A percentile compares a stretch with the other conserved stretches of the same genome.
Conservation (phyloP, 306 rosid genomes). For the Ziziphus jujuba region DNA sequence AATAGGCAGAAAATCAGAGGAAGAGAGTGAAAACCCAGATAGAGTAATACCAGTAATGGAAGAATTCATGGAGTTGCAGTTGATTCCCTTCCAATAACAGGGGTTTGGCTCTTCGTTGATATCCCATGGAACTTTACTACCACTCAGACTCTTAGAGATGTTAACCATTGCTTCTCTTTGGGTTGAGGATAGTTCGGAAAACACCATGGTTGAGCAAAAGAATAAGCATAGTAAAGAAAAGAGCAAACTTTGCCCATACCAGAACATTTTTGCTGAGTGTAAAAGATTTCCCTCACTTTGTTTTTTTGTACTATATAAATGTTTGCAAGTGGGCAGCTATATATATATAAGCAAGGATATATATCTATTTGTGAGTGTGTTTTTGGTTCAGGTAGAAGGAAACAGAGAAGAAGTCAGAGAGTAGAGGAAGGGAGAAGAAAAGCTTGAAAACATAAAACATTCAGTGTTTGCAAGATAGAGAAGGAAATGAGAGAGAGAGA, state of each 20-base stretch:
- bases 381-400: slow-evolving; percentile 25
- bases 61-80: slow-evolving; percentile 37
- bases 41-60: slow-evolving; percentile 34
- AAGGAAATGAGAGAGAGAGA: not conserved
- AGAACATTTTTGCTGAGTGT: slow-evolving; percentile 32
- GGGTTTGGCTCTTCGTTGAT: slow-evolving; percentile 32
- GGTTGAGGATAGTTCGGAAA: slow-evolving; percentile 46
- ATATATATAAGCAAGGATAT: not conserved
- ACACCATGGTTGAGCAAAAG: slow-evolving; percentile 39
- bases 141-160: slow-evolving; percentile 26
- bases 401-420: not conserved
- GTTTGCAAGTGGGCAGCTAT: not conserved
- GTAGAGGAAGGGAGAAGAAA: not conserved
- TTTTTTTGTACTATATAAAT: not conserved
- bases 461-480: not conserved
- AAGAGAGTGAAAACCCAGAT: slow-evolving; percentile 35
- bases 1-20: slow-evolving; percentile 39
- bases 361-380: not conserved
- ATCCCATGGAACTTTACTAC: slow-evolving; percentile 28
- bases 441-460: not conserved
- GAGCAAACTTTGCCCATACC: slow-evolving; percentile 28
- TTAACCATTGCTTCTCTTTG: slow-evolving; percentile 48
- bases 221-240: slow-evolving; percentile 24
- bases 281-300: slow-evolving; percentile 3
- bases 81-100: slow-evolving; percentile 66